Base-by-base conservation (phyloP, 225 moss, liverwort and hornwort species). In the Anthoceros angustus region DNA sequence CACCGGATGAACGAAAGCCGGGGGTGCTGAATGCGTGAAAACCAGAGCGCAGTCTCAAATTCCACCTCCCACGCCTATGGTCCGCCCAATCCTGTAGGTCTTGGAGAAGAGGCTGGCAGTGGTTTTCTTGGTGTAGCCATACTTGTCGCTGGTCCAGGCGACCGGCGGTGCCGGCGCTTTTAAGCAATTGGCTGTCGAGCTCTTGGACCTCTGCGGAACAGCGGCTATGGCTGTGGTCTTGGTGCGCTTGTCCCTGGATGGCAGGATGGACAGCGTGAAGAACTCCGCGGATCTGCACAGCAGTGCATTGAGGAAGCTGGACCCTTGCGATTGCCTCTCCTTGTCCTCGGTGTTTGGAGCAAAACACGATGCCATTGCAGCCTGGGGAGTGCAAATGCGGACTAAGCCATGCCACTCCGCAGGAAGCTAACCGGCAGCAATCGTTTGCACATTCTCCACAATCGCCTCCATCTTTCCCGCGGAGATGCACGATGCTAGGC, bases 11-110 rank as follows among this genome's bases (percentile, higher is more conserved):
- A 43, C 5, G 63, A 16, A 26, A 12, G 63, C 18, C 20, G 12
- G 23, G 12, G 25, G 18, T 64, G 63, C 63, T n/a, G 12, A 26
- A 64, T 64, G 63, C 18, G 3, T 26, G 14, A 64, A 20, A n/a
- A 21, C 23, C 24, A 21, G 20, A 16, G 63, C 18, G 24, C 23
- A 64, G 69, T 24, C 40, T 25, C 25, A 16, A 50, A 63, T 39
- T 64, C 40, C 66, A 84, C 89, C 92, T 85, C 92, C 88, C 63
- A 83, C 75, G 40, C 86, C 84, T 16, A 88, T 74, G 70, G 86
- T 83, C 75, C 79, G 86, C 25, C 86, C 86, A 62, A 88, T 70
- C 71, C 72, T 80, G 76, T 92, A 88, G 43, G 82, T 67, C 68
- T 83, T 82, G 9, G 78, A 78, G 67, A 92, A 92, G 64, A 55